Percentiles rank a stretch among this genome's conserved stretches.
Conservation (phyloP, 2,329 filamentous ascomycete species). For the Macrophomina tecta region DNA sequence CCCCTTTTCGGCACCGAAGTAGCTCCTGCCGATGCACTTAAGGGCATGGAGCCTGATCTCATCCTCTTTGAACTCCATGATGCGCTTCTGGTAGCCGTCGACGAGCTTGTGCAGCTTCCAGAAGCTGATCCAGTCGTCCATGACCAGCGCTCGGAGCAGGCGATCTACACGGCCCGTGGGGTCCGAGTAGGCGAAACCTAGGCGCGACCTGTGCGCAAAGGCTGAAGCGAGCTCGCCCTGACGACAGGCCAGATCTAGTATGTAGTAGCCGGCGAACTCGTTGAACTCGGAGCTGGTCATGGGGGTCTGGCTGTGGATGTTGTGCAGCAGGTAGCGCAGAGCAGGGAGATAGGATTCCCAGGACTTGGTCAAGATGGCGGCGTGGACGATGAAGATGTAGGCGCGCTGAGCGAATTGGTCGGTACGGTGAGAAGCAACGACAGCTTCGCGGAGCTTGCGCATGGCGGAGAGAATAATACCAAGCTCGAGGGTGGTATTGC, state of each 20-base stretch:
- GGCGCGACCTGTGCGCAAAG: constrained; percentile 67
- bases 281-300: constrained; percentile 75
- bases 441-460: constrained; percentile 88
- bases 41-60: constrained; percentile 77
- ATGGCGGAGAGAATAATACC: constrained; percentile 80
- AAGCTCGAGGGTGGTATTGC: constrained; percentile 62
- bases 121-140: constrained; percentile 84
- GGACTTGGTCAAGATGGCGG: constrained; percentile 79
- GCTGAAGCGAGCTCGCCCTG: constrained; percentile 77
- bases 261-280: constrained; percentile 80
- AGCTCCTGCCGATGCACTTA: constrained; percentile 84
- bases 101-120: constrained; percentile 73
- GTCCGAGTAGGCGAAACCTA: constrained; percentile 22
- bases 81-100: constrained; percentile 77
- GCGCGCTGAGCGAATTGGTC: constrained; percentile 86
- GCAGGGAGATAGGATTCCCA: constrained; percentile 91
- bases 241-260: constrained; percentile 88
- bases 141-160: constrained; percentile 72
- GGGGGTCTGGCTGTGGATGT: constrained; percentile 70
- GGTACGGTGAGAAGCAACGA: constrained; percentile 76
- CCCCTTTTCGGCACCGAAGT: constrained; percentile 71
- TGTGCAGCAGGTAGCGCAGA: constrained; percentile 76
- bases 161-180: constrained; percentile 63
- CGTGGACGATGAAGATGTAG: constrained; percentile 89
- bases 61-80: constrained; percentile 83